Base-by-base conservation (phyloP, 1,284 basidiomycete species). In the Athelia sp. region DNA sequence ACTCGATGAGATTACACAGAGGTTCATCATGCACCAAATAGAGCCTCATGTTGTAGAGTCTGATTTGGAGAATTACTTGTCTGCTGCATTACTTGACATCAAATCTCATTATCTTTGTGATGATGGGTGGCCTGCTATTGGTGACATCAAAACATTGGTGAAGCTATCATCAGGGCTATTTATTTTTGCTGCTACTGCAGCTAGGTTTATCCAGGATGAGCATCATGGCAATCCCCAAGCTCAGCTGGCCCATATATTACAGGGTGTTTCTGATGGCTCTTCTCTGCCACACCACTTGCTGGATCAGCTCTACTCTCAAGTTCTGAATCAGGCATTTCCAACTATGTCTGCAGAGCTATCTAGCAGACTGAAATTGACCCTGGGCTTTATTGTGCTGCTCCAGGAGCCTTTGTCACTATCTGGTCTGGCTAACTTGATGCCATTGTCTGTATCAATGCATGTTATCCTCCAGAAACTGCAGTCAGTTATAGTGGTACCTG, bases 151-250 rank as follows among this genome's bases (percentile, higher is more conserved):
- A 1, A 42, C 31, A 15, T 47, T 63, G n/a, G 54, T 52, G 2
- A 31, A 49, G 2, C 47, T 51, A n/a, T 52, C 58, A 0, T 43
- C 43, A 10, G 55, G 56, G 3, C 43, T 63, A 2, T 64, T 64
- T 44, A 60, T 62, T 17, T 61, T 54, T 32, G 62, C 60, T 11
- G 43, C 62, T 0, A 62, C 60, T 2, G 49, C 54, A 1, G 50
- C 57, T 26, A 56, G 50, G 22, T 62, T 60, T 43, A 54, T 61
- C 17, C 52, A 47, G 32, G 57, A 58, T 46, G 43, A 36, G 17
- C 46, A 45, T 17, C 48, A 50, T 42, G 46, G 36, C 21, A 38
- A 55, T 47, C 57, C 56, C 8, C 21, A 44, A 21, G 18, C 40
- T 17, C 55, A 56, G 22, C 47, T 56, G 9, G 42, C 29, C 14